These are phyloP conservation scores for Mycena chlorophos DNA, from an alignment of 768 basidiomycete species.

Conservation along the genomic window DNA sequence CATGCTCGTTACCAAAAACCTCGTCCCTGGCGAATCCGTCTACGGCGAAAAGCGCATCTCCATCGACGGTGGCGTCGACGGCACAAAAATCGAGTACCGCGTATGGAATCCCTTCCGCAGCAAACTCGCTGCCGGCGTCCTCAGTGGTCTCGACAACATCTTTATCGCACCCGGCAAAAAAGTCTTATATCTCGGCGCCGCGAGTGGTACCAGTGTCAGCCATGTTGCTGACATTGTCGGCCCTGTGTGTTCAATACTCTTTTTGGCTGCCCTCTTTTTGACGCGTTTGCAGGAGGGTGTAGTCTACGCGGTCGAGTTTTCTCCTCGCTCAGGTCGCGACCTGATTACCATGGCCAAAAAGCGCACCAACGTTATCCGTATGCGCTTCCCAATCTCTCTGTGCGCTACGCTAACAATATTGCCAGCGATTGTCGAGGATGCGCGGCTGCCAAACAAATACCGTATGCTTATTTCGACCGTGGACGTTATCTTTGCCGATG, in stretches of 20 bases:
- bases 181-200: constrained; percentile 96
- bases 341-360: constrained; percentile 99
- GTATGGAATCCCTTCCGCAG: constrained; percentile 99
- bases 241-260: constrained; percentile 56
- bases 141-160: constrained; percentile 93
- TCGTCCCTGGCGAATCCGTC: constrained; percentile 95
- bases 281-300: constrained; percentile 70
- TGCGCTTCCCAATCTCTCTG: constrained; percentile 30
- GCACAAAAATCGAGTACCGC: constrained; percentile 91
- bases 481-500: constrained; percentile 97
- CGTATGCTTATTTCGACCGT: constrained; percentile 95
- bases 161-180: constrained; percentile 92
- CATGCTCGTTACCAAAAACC: constrained; percentile 95
- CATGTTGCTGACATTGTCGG: constrained; percentile 99
- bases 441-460: constrained; percentile 94
- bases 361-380: constrained; percentile 97
- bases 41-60: constrained; percentile 98
- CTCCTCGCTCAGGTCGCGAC: constrained; percentile 93
- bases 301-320: constrained; percentile 99
- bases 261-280: constrained; percentile 8
- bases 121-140: constrained; percentile 94
- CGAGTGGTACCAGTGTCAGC: constrained; percentile 95
- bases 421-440: constrained; percentile 93
- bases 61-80: constrained; percentile 72
- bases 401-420: constrained; percentile 4